phyloP scores from a whole-genome alignment of 1,284 basidiomycete species.

The Apiotrichum veenhuisii region DNA sequence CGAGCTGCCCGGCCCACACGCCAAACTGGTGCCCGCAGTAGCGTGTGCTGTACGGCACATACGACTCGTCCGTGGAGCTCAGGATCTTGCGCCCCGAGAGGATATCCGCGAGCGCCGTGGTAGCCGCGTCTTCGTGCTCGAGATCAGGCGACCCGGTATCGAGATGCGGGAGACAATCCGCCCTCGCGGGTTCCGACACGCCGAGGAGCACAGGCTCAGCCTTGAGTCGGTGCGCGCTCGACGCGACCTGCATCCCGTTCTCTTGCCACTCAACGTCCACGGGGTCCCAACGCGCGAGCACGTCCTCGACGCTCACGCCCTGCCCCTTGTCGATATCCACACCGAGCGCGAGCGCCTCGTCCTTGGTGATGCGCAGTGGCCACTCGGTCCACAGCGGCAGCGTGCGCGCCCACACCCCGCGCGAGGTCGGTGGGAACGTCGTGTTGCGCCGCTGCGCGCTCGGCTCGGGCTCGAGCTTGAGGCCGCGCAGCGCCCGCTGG shows the following conservation, averaged over 20 bases:
- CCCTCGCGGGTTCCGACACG: conserved; percentile 61
- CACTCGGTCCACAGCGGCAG: conserved; percentile 78
- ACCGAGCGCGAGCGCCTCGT: conserved; percentile 62
- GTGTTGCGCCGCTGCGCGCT: conserved; percentile 68
- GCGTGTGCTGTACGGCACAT: conserved; percentile 81
- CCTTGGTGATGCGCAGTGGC: conserved; percentile 69
- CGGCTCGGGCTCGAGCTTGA: conserved; percentile 53
- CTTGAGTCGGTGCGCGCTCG: conserved; percentile 56
- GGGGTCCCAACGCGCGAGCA: conserved; percentile 49
- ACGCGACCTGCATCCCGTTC: conserved; percentile 25
- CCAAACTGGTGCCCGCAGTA: conserved; percentile 91
- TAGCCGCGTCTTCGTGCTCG: conserved; percentile 62
- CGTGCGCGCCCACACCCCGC: conserved; percentile 66
- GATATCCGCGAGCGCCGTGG: conserved; percentile 72
- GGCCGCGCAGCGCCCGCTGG: conserved; percentile 26
- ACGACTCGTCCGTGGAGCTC: conserved; percentile 56
- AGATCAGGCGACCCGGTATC: conserved; percentile 60
- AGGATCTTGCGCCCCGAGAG: conserved; percentile 73
- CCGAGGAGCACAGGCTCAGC: conserved; percentile 61
- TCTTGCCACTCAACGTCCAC: conserved; percentile 27
- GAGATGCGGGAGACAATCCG: conserved; percentile 77
- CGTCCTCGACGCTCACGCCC: conserved; percentile 56
- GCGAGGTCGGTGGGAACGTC: conserved; percentile 52
- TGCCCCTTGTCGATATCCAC: conserved; percentile 54
- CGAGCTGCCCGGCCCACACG: conserved; percentile 90